phyloP scores from a whole-genome alignment of 2,329 filamentous ascomycete species.

The Parascedosporium putredinis region DNA sequence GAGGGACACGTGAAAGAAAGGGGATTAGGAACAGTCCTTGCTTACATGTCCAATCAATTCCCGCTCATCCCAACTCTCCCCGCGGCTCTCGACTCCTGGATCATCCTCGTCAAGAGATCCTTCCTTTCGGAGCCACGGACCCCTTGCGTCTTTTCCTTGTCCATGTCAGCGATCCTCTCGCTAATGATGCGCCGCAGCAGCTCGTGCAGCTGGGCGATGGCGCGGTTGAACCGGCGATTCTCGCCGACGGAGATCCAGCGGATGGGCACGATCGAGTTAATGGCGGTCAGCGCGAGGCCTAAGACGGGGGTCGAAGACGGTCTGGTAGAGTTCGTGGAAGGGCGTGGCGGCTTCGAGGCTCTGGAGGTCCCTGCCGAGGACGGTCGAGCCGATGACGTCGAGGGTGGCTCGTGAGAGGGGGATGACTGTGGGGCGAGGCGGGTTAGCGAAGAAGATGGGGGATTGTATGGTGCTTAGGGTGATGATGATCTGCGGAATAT shows the following conservation, averaged over 20 bases:
- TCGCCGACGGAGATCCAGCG: constrained; percentile 26
- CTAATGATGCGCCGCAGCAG: constrained; percentile 18
- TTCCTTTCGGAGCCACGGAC: constrained; percentile 8
- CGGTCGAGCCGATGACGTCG: constrained; percentile 25
- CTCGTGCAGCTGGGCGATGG: constrained; percentile 19
- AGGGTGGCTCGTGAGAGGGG: constrained; percentile 21
- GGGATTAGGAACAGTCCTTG: too few relatives aligned
- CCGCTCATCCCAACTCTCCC: constrained; percentile 15
- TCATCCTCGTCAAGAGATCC: constrained; percentile 11
- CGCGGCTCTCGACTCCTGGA: constrained; percentile 19
- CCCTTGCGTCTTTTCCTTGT: constrained; percentile 7
- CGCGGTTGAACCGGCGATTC: constrained; percentile 23
- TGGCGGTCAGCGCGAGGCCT: constrained; percentile 17
- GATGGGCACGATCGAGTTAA: constrained; percentile 23
- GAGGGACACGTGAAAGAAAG: too few relatives aligned
- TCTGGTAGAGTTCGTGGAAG: constrained; percentile 19
- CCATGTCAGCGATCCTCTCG: constrained; percentile 15
- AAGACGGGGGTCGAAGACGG: constrained; percentile 16
- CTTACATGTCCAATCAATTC: constrained; percentile 14
- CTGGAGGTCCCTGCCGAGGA: constrained; percentile 23
- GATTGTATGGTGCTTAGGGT: too few relatives aligned
- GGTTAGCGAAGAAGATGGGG: constrained; percentile 18
- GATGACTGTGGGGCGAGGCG: constrained; percentile 11
- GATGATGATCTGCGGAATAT: too few relatives aligned
- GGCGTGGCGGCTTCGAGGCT: constrained; percentile 16